A percentile compares a stretch with the other conserved stretches of the same genome.
These are phyloP conservation scores for Barnettozyma populi DNA, from an alignment of 805 yeast genomes.

Conservation along the genomic window DNA sequence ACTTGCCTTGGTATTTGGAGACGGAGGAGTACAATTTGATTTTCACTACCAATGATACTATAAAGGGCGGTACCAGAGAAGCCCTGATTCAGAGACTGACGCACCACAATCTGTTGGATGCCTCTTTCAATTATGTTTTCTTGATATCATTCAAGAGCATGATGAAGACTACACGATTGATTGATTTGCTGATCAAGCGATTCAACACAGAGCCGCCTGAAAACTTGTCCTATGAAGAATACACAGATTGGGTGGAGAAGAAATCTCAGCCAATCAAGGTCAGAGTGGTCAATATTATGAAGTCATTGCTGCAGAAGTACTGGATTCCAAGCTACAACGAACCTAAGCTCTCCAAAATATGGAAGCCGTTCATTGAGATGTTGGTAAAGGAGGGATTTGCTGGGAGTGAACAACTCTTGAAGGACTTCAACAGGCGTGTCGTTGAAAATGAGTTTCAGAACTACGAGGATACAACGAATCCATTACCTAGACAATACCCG, in stretches of 20 bases:
- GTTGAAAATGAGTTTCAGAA: slow-evolving; percentile 7
- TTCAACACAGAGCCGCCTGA: slow-evolving; percentile 79
- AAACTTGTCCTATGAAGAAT: slow-evolving; percentile 78
- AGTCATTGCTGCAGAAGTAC: slow-evolving; percentile 57
- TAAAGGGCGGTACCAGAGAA: slow-evolving; percentile 78
- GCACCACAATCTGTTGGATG: slow-evolving; percentile 59
- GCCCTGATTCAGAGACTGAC: slow-evolving; percentile 80
- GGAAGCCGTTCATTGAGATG: slow-evolving; percentile 35
- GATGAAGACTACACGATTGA: slow-evolving; percentile 57
- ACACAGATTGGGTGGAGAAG: slow-evolving; percentile 66
- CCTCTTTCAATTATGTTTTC: slow-evolving; percentile 62
- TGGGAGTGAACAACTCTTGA: slow-evolving; percentile 36
- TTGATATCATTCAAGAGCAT: slow-evolving; percentile 73
- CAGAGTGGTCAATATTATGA: slow-evolving; percentile 63
- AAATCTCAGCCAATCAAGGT: slow-evolving; percentile 64
- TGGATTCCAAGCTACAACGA: slow-evolving; percentile 64
- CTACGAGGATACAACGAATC: not conserved
- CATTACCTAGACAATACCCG: slow-evolving; percentile 4
- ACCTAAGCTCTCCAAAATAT: slow-evolving; percentile 32
- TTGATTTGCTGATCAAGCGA: slow-evolving; percentile 53
- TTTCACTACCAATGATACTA: slow-evolving; percentile 62
- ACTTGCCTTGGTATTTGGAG: slow-evolving; percentile 67
- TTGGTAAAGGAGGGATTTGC: slow-evolving; percentile 38
- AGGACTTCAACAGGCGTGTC: slow-evolving; percentile 33
- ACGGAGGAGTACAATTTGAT: slow-evolving; percentile 56